Evolutionary conservation across 2,329 filamentous ascomycete species (phyloP), one percentile per base, ranked within the genome.

Genomic region (Fusarium begoniae): DNA sequence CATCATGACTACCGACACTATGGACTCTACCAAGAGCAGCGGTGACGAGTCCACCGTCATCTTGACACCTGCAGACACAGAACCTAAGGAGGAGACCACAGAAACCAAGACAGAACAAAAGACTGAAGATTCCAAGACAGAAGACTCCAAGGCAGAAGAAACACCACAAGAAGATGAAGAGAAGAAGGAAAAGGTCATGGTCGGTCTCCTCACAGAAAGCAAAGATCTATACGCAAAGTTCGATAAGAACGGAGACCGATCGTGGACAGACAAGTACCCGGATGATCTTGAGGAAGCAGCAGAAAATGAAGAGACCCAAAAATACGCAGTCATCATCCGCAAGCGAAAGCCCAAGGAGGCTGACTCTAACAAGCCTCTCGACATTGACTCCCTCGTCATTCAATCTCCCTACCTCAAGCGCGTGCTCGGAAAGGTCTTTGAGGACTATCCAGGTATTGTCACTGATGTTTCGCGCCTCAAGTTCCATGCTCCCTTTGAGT

Each of bases 341-440:
- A 89, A 92, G 77, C 77, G 74, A 38, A 81, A 81, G 65, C 83
- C 85, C 63, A 89, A 87, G 80, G 86, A 86, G 74, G 86, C 85
- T 53, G 87, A 91, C 77, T 87, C 89, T 35, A 86, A 87, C 63
- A 91, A 90, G 79, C 88, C 88, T 51, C 86, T 92, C 38, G 82
- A 88, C 61, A 85, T 91, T 30, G 85, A 92, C 75, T 90, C 88
- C 53, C 87, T 93, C 66, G 85, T 92, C 50, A 82, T 93, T 11
- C 91, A 93, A 79, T 91, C 88, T 26, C 89, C 90, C 4, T 83
- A 86, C 61, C 81, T 93, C 48, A 91, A 90, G 80, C 82, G 84
- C 5, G 85, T 89, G 9, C 83, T 93, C 0, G 83, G 82, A 15
- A 83, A 86, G 17, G 84, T 92, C 13, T 83, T 92, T 28, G 81